A percentile compares a stretch with the other conserved stretches of the same genome.
Evolutionary conservation across 345 rosid species (phyloP).

Genomic region (Clausena lansium): DNA sequence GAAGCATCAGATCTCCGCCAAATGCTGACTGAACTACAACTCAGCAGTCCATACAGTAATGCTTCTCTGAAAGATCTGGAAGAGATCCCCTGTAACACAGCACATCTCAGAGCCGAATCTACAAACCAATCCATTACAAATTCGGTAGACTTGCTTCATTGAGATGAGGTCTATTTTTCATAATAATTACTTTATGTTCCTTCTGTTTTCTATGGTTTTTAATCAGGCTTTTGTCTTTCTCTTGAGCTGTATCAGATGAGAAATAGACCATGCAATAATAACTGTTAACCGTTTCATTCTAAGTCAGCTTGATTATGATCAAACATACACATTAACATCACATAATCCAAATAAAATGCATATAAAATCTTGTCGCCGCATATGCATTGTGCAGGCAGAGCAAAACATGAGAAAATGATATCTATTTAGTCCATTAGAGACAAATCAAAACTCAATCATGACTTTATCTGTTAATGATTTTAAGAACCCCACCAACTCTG

Average conservation of each 20-base stretch:
- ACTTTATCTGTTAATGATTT: slow-evolving; percentile 26
- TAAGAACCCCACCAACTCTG: slow-evolving; percentile 26
- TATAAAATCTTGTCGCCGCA: slow-evolving; percentile 32
- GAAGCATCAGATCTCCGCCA: slow-evolving; percentile 75
- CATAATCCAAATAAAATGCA: not conserved
- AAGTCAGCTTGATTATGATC: not conserved
- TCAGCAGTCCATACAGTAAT: slow-evolving; percentile 42
- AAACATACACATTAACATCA: not conserved
- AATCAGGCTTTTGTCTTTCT: slow-evolving; percentile 11
- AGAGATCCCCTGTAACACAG: slow-evolving; percentile 49
- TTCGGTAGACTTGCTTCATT: slow-evolving; percentile 47
- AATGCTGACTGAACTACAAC: slow-evolving; percentile 53
- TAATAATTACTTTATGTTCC: slow-evolving; percentile 17
- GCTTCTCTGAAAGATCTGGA: slow-evolving; percentile 49
- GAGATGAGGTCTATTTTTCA: slow-evolving; percentile 21
- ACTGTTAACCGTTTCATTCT: slow-evolving; percentile 20
- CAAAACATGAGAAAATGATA: slow-evolving; percentile 32
- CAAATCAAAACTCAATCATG: slow-evolving; percentile 40
- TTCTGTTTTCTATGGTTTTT: slow-evolving; percentile 22
- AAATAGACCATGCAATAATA: slow-evolving; percentile 34
- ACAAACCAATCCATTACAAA: slow-evolving; percentile 31
- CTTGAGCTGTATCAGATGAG: slow-evolving; percentile 23
- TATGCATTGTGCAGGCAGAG: slow-evolving; percentile 16
- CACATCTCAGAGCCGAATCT: slow-evolving; percentile 42
- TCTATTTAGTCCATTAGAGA: slow-evolving; percentile 35